phyloP scores from a whole-genome alignment of 345 rosid genomes.

The rapeseed (Brassica napus) region DNA sequence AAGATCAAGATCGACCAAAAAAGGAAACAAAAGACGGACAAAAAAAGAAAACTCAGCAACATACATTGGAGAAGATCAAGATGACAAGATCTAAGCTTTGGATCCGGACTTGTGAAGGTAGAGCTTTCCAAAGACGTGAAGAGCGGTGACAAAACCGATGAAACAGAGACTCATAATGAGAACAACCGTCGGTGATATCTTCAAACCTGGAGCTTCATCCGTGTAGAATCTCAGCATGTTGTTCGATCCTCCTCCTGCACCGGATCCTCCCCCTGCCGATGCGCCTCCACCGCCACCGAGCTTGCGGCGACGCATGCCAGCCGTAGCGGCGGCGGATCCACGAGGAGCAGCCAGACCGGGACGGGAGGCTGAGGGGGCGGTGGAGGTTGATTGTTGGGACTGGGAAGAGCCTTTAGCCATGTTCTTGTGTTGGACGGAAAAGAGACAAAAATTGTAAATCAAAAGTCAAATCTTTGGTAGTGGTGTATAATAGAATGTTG shows the following conservation, averaged over 20 bases:
- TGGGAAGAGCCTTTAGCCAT: conserved; percentile 92
- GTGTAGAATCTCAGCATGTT: conserved; percentile 98
- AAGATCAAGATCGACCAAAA: not conserved
- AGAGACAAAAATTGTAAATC: not conserved
- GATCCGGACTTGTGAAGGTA: conserved; percentile 65
- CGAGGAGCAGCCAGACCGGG: conserved; percentile 80
- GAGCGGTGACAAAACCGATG: conserved; percentile 93
- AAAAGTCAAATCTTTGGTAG: conserved; percentile 10
- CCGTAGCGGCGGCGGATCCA: conserved; percentile 88
- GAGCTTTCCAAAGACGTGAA: conserved; percentile 89
- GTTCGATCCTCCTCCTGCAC: conserved; percentile 44
- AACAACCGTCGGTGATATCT: conserved; percentile 91
- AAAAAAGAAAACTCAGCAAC: not conserved
- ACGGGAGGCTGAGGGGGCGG: conserved; percentile 57
- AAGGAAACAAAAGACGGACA: not conserved
- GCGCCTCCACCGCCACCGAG: conserved; percentile 42
- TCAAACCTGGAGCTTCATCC: conserved; percentile 85
- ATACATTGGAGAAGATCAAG: not conserved
- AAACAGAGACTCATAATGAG: conserved; percentile 94
- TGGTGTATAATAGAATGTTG: not conserved
- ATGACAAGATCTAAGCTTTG: conserved; percentile 39
- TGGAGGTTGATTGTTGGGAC: conserved; percentile 62
- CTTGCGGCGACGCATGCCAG: conserved; percentile 91
- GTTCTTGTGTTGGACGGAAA: conserved; percentile 6
- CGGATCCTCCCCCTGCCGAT: conserved; percentile 42